Evolutionary conservation across 768 basidiomycete species (phyloP).

Genomic region (Lactarius akahatsu): DNA sequence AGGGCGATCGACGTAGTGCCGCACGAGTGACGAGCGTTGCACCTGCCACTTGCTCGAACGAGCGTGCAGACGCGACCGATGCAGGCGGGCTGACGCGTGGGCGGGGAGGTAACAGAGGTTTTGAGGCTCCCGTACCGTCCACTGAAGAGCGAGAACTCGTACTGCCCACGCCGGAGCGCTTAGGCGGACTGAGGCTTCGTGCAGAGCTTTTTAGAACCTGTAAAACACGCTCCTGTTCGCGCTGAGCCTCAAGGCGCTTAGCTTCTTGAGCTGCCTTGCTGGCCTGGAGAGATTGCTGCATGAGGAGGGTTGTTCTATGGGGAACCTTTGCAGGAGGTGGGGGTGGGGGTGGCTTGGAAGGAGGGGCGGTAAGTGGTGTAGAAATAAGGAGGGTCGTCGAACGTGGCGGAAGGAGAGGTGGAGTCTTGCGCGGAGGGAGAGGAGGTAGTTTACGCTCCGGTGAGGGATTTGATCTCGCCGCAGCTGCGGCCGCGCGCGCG

Average conservation of each 20-base stretch:
- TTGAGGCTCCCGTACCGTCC: constrained; percentile 31
- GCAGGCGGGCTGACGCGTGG: constrained; percentile 37
- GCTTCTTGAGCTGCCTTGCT: constrained; percentile 67
- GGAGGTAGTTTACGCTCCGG: constrained; percentile 26
- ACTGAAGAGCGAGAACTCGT: constrained; percentile 22
- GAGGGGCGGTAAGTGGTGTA: constrained; percentile 10
- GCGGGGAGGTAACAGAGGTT: constrained; percentile 41
- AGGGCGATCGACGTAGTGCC: constrained; percentile 9
- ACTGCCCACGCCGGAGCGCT: constrained; percentile 19
- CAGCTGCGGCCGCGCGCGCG: constrained; percentile 15
- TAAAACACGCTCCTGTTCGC: constrained; percentile 68
- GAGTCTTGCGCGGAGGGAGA: constrained; percentile 25
- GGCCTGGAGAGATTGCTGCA: constrained; percentile 72
- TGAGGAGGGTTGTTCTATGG: constrained; percentile 63
- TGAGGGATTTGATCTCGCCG: constrained; percentile 15
- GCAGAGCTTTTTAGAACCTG: constrained; percentile 69
- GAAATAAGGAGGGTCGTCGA: constrained; percentile 27
- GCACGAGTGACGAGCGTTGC: constrained; percentile 33
- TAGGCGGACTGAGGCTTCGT: constrained; percentile 12
- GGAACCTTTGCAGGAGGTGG: constrained; percentile 32
- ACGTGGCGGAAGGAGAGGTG: constrained; percentile 30
- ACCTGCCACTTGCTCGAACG: constrained; percentile 45
- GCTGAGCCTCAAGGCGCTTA: constrained; percentile 64
- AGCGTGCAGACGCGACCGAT: constrained; percentile 38
- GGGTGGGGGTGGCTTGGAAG: constrained; percentile 29